Evolutionary conservation across 129 eudicot species (phyloP), one percentile per base, ranked within the genome.

Genomic region (Glebionis coronaria): DNA sequence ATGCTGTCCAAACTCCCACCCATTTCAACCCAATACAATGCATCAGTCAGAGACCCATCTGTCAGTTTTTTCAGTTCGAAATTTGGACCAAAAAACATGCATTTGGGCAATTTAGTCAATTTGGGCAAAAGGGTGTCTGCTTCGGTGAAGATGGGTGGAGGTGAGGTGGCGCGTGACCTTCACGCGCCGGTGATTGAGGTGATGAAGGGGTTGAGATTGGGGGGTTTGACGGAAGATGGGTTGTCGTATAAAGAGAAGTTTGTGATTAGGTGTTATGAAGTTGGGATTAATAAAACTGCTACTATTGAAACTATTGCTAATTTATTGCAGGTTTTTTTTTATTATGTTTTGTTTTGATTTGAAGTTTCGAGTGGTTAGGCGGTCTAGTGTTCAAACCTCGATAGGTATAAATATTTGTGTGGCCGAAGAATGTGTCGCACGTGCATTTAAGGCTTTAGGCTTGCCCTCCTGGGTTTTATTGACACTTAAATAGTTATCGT

Each of bases 271-370:
- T 77, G 89, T 52, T 85, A 88, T 71, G 92, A 88, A 70, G 96
- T 88, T 38, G 92, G 96, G 51, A 76, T 82, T 53, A 88, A 85
- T 71, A 88, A 88, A 68, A 88, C 96, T 68, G 92, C 92, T 52
- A 85, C 92, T 44, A 83, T 88, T 68, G 92, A 88, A 56, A 88
- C 89, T 20, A 85, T 88, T 46, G 96, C 96, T 29, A 85, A 88
- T 81, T 83, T 88, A 46, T 74, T 85, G 65, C 92, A 88, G 96
- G 96, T 88, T 9, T 31, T 56, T 73, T 40, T 47, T 63, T 28
- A 1, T 9, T 4, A 4, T 1, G 0, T 19, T 15, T 54, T 56
- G 5, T 23, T 52, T 52, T 52, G 21, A 18, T 18, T 6, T 14
- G 6, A 23, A 23, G 25, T 23, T 23, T 23, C 1, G 25, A 23